phyloP scores from a whole-genome alignment of 2,329 filamentous ascomycete species.

The Zasmidium angulare region DNA sequence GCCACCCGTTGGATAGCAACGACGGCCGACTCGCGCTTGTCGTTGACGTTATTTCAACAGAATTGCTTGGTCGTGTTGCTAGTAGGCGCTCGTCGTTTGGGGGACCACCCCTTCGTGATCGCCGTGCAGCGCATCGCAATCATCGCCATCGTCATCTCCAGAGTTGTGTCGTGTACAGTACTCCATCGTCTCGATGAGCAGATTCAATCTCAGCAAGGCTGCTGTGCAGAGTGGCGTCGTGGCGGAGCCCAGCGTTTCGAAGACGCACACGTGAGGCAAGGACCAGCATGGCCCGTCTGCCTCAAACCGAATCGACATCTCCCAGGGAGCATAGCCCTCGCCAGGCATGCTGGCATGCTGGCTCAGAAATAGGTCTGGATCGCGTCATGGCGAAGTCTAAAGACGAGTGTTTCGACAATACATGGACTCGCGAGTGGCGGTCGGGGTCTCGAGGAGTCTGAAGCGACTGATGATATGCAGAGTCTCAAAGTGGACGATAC shows the following conservation, averaged over 20 bases:
- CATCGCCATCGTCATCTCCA: not conserved
- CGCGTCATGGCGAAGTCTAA: not conserved
- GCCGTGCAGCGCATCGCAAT: not conserved
- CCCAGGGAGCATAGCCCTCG: not conserved
- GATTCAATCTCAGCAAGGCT: not conserved
- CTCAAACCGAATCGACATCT: not conserved
- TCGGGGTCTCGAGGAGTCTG: not conserved
- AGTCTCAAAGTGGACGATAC: too few species aligned
- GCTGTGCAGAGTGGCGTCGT: not conserved
- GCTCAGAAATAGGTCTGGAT: not conserved
- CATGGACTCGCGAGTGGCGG: not conserved
- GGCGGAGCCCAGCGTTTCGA: not conserved
- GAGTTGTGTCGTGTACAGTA: not conserved
- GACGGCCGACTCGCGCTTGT: not conserved
- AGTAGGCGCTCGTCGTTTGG: not conserved
- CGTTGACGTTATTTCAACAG: not conserved
- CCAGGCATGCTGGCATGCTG: not conserved
- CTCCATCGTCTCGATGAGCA: not conserved
- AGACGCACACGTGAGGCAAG: not conserved
- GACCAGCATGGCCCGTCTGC: not conserved
- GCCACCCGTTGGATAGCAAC: not conserved
- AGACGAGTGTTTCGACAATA: not conserved
- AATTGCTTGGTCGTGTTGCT: not conserved
- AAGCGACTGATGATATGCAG: not conserved
- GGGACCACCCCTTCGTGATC: not conserved